Percentiles rank a stretch among this genome's conserved stretches.
phyloP scores from a whole-genome alignment of 257 asterid genomes.

The Gentiana dahurica region DNA sequence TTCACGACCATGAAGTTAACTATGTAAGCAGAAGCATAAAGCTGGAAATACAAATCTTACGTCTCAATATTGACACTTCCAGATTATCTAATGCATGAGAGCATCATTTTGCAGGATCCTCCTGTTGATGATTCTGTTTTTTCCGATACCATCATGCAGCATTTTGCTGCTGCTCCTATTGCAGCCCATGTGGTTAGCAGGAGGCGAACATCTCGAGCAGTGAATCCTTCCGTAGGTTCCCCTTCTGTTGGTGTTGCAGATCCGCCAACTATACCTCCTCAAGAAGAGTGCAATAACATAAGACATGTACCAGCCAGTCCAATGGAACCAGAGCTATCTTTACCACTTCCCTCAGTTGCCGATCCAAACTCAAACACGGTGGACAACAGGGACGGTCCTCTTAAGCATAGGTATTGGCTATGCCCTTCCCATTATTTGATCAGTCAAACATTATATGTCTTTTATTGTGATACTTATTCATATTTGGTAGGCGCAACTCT shows the following conservation, averaged over 20 bases:
- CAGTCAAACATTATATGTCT: too few relatives aligned
- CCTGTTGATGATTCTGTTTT: constrained; percentile 21
- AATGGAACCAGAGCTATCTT: constrained; percentile 10
- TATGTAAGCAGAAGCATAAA: constrained; percentile 16
- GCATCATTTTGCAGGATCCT: constrained; percentile 22
- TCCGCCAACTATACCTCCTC: constrained; percentile 14
- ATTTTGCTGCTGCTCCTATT: constrained; percentile 26
- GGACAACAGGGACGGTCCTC: constrained; percentile 7
- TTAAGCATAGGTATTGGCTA: constrained; percentile 30
- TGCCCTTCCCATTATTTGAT: background rate
- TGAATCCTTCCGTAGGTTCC: constrained; percentile 20
- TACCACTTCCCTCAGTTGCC: constrained; percentile 7
- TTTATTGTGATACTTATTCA: too few relatives aligned
- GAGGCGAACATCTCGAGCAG: constrained; percentile 19
- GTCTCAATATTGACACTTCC: background rate
- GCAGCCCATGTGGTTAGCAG: constrained; percentile 22
- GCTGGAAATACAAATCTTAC: background rate
- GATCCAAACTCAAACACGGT: constrained; percentile 8
- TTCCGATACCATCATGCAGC: constrained; percentile 30
- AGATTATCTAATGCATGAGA: background rate
- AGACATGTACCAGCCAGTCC: constrained; percentile 11
- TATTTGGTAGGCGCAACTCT: too few relatives aligned
- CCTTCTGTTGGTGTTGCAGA: constrained; percentile 23
- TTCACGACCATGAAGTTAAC: constrained; percentile 21
- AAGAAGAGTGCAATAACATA: constrained; percentile 8